Base-by-base conservation (phyloP, 495 filamentous ascomycete genomes). In the Sporormia fimetaria region DNA sequence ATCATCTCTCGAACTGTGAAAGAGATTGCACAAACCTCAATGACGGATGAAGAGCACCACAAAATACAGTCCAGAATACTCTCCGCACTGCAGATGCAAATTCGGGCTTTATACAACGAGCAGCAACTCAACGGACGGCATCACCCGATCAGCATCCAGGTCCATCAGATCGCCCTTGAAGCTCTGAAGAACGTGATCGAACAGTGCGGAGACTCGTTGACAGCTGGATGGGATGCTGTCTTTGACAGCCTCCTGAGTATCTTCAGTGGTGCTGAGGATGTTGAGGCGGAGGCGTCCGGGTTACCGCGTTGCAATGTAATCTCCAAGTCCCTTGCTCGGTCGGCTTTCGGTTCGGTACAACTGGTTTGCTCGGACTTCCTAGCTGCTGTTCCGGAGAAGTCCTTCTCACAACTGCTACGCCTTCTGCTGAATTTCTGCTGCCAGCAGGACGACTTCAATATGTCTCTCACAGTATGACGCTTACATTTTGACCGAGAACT, bases 361-460 rank as follows among this genome's bases (percentile, higher is more conserved):
- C 74, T 98, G 4, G 81, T 96, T 26, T 93, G 87, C 52, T 94
- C 90, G 3, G 90, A 98, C 57, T 98, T 95, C 50, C 63, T 96
- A 6, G 67, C 77, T 31, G 74, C 80, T 29, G 62, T 98, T 29
- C 86, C 90, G 1, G 73, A 78, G 33, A 66, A 72, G 20, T 90
- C 82, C 59, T 75, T 94, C 25, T 66, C 87, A 39, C 80, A 79
- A 43, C 72, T 96, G 12, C 78, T 95, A 46, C 81, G 95, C 63
- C 83, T 86, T 30, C 74, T 98, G 15, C 82, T 83, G 49, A 76
- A 77, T 42, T 98, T 96, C 62, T 82, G 80, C 37, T 74, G 75
- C 2, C 88, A 96, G 57, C 69, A 76, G 25, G 81, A 93, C 49
- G 90, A 96, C 59, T 73, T 98, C 38, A 98, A 98, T 51, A 92